Percentiles rank a stretch among this genome's conserved stretches.
These are phyloP conservation scores for Staphylotrichum tortipilum DNA, from an alignment of 495 filamentous ascomycete species.

Conservation along the genomic window DNA sequence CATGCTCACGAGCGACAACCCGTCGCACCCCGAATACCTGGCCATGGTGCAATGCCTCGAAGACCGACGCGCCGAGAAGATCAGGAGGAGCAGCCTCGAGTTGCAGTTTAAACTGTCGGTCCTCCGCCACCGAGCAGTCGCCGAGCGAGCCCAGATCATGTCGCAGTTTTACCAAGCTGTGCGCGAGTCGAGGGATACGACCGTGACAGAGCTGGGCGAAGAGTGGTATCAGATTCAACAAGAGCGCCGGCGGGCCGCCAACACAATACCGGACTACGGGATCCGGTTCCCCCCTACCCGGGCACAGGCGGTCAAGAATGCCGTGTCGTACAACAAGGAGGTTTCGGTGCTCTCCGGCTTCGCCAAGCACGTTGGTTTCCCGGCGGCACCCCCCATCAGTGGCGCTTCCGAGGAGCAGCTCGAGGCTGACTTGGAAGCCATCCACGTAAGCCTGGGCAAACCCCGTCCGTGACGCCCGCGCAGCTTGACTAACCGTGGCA, in stretches of 20 bases:
- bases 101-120: constrained; percentile 63
- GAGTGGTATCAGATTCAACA: constrained; percentile 87
- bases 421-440: constrained; percentile 79
- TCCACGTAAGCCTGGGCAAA: constrained; percentile 59
- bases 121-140: constrained; percentile 62
- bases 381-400: constrained; percentile 77
- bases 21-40: constrained; percentile 80
- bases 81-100: constrained; percentile 62
- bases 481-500: constrained; percentile 13
- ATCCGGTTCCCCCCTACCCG: constrained; percentile 63
- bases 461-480: not conserved
- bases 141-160: constrained; percentile 72
- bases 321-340: constrained; percentile 84
- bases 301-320: constrained; percentile 64
- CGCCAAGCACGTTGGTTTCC: constrained; percentile 90
- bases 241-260: constrained; percentile 75
- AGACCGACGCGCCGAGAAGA: constrained; percentile 67
- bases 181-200: constrained; percentile 69
- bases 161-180: constrained; percentile 79
- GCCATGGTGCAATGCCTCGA: constrained; percentile 78
- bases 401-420: constrained; percentile 63
- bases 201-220: constrained; percentile 71
- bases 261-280: constrained; percentile 69
- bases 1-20: constrained; percentile 64
- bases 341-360: constrained; percentile 84